These are phyloP conservation scores for Cucurbita maxima DNA, from an alignment of 306 rosid species.

Conservation along the genomic window DNA sequence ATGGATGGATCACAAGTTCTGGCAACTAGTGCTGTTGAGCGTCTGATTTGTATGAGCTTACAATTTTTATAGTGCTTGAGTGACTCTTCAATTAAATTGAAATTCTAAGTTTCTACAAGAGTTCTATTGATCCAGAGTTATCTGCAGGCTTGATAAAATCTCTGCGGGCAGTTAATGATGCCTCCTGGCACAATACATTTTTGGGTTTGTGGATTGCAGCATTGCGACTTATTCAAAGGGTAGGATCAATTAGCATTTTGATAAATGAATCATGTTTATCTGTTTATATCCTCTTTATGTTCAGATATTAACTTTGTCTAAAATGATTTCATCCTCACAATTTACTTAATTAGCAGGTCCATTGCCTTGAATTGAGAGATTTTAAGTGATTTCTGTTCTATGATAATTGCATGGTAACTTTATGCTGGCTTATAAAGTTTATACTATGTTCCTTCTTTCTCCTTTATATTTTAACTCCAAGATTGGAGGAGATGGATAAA, in stretches of 20 bases:
- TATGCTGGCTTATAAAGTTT: not conserved
- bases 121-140: slow-evolving; percentile 16
- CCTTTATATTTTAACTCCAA: not conserved
- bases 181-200: slow-evolving; percentile 71
- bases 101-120: slow-evolving; percentile 2
- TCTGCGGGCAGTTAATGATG: slow-evolving; percentile 55
- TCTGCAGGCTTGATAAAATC: slow-evolving; percentile 69
- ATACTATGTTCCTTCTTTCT: not conserved
- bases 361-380: not conserved
- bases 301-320: not conserved
- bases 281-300: not conserved
- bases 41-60: slow-evolving; percentile 43
- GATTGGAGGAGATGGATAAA: not conserved
- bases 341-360: not conserved
- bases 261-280: not conserved
- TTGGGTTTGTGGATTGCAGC: slow-evolving; percentile 87
- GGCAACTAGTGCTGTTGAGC: slow-evolving; percentile 52
- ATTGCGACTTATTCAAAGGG: slow-evolving; percentile 84
- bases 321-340: not conserved
- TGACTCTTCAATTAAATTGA: not conserved
- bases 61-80: not conserved
- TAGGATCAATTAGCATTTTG: slow-evolving; percentile 17
- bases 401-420: not conserved
- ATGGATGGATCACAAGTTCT: slow-evolving; percentile 57
- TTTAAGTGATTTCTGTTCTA: not conserved